Evolutionary conservation across 139 green algal genomes (phyloP).

Genomic region (Zygnema cylindricum): DNA sequence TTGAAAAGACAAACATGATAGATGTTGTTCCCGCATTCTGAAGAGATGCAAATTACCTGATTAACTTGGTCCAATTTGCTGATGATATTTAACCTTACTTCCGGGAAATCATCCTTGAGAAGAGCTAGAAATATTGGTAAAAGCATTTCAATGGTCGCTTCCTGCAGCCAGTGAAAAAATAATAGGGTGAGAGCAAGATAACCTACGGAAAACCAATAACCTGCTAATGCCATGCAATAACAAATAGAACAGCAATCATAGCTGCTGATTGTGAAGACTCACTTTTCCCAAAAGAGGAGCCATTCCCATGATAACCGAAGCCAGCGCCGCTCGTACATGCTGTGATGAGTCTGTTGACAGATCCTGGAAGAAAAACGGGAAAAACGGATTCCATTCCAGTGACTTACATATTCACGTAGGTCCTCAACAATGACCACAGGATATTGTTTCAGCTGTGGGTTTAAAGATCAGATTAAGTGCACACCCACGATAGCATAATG

Average conservation of each 20-base stretch:
- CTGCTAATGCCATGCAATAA: no score
- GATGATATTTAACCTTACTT: slow-evolving; percentile 98
- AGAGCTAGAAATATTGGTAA: slow-evolving; percentile 93
- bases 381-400: no score
- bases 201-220: no score
- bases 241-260: no score
- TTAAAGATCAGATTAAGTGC: no score
- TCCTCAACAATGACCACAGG: no score
- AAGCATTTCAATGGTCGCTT: slow-evolving; percentile 88
- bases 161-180: slow-evolving; percentile 29
- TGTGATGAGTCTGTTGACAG: slow-evolving; percentile 84
- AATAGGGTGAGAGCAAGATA: no score
- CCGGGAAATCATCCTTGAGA: slow-evolving; percentile 93
- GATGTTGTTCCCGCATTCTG: neutral
- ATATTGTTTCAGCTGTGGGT: no score
- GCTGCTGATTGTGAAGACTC: neutral
- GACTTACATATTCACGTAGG: no score
- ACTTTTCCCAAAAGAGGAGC: slow-evolving; percentile 86
- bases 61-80: slow-evolving; percentile 94
- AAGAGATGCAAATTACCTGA: slow-evolving; percentile 45
- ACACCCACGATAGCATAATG: no score
- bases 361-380: slow-evolving; percentile 64
- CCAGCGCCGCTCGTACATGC: slow-evolving; percentile 91
- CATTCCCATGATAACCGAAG: slow-evolving; percentile 92
- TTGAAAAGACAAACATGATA: neutral